phyloP scores from a whole-genome alignment of 768 basidiomycete genomes.

The Ramaria rubella region DNA sequence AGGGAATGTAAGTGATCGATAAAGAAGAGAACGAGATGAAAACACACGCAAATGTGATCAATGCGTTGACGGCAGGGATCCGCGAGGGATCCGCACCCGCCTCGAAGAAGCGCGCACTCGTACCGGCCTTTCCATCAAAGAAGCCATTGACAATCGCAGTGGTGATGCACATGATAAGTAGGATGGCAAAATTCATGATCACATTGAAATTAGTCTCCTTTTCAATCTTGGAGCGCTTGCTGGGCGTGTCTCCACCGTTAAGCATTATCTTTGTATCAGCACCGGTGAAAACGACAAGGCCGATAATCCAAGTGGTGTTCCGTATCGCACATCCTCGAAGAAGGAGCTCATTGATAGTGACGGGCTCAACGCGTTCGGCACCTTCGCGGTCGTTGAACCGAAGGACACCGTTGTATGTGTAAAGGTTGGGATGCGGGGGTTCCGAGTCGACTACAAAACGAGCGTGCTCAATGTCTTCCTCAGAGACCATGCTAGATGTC shows the following conservation, averaged over 20 bases:
- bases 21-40: not conserved
- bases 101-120: constrained; percentile 66
- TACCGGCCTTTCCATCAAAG: constrained; percentile 49
- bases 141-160: constrained; percentile 74
- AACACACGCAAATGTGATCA: constrained; percentile 88
- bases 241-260: constrained; percentile 88
- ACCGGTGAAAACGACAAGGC: constrained; percentile 90
- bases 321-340: constrained; percentile 86
- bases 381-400: constrained; percentile 57
- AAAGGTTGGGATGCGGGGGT: constrained; percentile 89
- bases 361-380: constrained; percentile 55
- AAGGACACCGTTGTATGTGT: constrained; percentile 81
- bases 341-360: constrained; percentile 88
- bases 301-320: constrained; percentile 90
- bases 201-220: constrained; percentile 99
- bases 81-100: constrained; percentile 52
- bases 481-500: constrained; percentile 67
- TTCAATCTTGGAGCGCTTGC: constrained; percentile 97
- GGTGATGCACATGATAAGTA: constrained; percentile 69
- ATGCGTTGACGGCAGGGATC: constrained; percentile 59
- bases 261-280: constrained; percentile 89
- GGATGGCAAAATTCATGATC: constrained; percentile 81
- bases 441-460: constrained; percentile 89
- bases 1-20: constrained; percentile 3
- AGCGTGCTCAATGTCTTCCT: constrained; percentile 86